These are phyloP conservation scores for Wickerhamiella lipophila DNA, from an alignment of 805 yeast genomes.

Conservation along the genomic window DNA sequence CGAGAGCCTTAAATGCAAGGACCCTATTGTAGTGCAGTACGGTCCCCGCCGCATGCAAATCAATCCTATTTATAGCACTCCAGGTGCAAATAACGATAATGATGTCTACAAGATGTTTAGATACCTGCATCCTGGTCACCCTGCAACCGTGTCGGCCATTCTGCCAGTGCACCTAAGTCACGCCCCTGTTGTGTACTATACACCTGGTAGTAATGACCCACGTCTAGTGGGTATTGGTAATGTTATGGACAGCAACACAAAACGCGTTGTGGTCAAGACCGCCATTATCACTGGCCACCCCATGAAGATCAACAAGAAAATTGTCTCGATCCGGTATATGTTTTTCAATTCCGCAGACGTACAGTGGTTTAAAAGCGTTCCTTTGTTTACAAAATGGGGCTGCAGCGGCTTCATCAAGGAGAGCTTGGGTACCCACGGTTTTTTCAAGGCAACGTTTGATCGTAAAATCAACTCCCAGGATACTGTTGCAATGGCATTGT, in stretches of 20 bases:
- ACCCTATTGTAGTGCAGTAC: conserved; percentile 70
- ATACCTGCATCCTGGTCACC: conserved; percentile 64
- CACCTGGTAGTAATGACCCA: conserved; percentile 13
- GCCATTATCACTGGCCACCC: conserved; percentile 88
- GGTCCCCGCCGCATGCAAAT: conserved; percentile 83
- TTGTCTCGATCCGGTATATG: conserved; percentile 92
- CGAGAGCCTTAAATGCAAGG: conserved; percentile 74
- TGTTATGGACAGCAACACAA: conserved; percentile 72
- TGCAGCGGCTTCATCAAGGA: conserved; percentile 91
- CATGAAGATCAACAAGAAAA: conserved; percentile 82
- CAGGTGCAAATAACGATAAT: conserved; percentile 55
- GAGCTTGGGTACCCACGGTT: conserved; percentile 95
- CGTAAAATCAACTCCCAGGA: conserved; percentile 85
- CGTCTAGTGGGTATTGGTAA: conserved; percentile 82
- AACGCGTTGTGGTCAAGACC: conserved; percentile 76
- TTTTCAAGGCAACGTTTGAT: conserved; percentile 90
- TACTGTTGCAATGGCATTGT: conserved; percentile 83
- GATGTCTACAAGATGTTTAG: conserved; percentile 79
- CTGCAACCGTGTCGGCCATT: conserved; percentile 70
- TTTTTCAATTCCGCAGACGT: conserved; percentile 87
- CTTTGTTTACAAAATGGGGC: conserved; percentile 84
- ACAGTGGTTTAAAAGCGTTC: conserved; percentile 77
- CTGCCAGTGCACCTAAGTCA: conserved; percentile 78
- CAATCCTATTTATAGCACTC: conserved; percentile 71
- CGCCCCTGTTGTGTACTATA: conserved; percentile 32